Percentiles rank a stretch among this genome's conserved stretches.
Conservation (phyloP, 257 asterid species). For the Solanum sitiens region DNA sequence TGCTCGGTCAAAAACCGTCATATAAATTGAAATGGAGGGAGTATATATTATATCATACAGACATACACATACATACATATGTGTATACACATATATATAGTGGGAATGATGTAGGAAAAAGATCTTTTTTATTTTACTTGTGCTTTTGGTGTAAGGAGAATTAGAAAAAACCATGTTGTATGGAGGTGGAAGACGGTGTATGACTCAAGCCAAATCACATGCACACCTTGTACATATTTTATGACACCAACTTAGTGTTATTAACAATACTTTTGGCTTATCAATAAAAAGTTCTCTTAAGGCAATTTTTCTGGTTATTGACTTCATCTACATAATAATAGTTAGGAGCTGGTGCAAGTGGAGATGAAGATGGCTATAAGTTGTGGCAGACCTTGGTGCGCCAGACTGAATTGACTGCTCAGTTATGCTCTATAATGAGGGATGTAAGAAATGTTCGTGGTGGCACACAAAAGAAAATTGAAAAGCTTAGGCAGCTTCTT, state of each 20-base stretch:
- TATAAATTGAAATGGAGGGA: background rate
- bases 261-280: background rate
- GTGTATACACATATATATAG: background rate
- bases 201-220: background rate
- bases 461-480: conserved; percentile 93
- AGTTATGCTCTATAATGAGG: conserved; percentile 84
- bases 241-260: background rate
- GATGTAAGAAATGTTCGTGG: conserved; percentile 93
- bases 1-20: background rate
- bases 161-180: background rate
- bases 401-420: conserved; percentile 93
- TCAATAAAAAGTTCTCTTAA: background rate
- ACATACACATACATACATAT: background rate
- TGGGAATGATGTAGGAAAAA: background rate
- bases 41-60: background rate
- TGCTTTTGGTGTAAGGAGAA: background rate
- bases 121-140: background rate
- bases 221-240: background rate
- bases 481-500: conserved; percentile 92
- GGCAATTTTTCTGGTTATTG: conserved; percentile 5
- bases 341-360: conserved; percentile 56
- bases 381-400: conserved; percentile 97
- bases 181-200: background rate
- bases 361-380: conserved; percentile 80
- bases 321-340: conserved; percentile 22